These are phyloP conservation scores for Cladosporium phlei DNA, from an alignment of 2,329 filamentous ascomycete genomes.

Conservation along the genomic window DNA sequence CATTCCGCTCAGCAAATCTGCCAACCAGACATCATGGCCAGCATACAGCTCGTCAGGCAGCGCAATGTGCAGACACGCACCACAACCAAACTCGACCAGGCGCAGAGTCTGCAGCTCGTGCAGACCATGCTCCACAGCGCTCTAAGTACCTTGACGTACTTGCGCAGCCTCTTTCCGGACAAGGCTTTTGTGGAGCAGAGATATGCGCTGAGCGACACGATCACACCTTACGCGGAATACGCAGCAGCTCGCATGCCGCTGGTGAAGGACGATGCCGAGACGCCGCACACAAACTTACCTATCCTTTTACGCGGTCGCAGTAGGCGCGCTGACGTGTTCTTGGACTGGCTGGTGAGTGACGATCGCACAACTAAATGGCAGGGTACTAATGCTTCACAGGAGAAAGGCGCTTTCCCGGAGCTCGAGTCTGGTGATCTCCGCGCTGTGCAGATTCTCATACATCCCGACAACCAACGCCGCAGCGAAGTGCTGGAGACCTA, in stretches of 20 bases:
- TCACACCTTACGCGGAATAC: constrained; percentile 31
- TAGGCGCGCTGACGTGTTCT: constrained; percentile 39
- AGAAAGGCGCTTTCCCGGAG: constrained; percentile 46
- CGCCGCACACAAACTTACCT: constrained; percentile 27
- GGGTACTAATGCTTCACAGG: constrained; percentile 33
- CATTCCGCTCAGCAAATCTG: background rate
- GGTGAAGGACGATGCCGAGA: constrained; percentile 6
- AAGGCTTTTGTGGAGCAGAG: constrained; percentile 29
- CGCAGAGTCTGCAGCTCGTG: constrained; percentile 44
- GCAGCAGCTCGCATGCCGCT: constrained; percentile 20
- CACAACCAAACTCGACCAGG: constrained; percentile 31
- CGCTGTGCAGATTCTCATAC: constrained; percentile 45
- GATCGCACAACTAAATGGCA: background rate
- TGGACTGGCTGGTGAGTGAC: constrained; percentile 44
- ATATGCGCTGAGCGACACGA: constrained; percentile 23
- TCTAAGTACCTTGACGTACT: constrained; percentile 34
- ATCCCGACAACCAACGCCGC: constrained; percentile 34
- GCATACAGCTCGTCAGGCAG: constrained; percentile 21
- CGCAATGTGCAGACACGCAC: constrained; percentile 16
- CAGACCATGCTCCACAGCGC: constrained; percentile 46
- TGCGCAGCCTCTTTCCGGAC: constrained; percentile 30
- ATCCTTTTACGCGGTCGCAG: constrained; percentile 39
- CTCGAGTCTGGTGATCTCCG: constrained; percentile 40
- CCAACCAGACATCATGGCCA: constrained; percentile 23
- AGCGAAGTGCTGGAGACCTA: constrained; percentile 45